Percentiles rank a stretch among this genome's conserved stretches.
Conservation (phyloP, 1,284 basidiomycete genomes). For the Ganoderma boninense region DNA sequence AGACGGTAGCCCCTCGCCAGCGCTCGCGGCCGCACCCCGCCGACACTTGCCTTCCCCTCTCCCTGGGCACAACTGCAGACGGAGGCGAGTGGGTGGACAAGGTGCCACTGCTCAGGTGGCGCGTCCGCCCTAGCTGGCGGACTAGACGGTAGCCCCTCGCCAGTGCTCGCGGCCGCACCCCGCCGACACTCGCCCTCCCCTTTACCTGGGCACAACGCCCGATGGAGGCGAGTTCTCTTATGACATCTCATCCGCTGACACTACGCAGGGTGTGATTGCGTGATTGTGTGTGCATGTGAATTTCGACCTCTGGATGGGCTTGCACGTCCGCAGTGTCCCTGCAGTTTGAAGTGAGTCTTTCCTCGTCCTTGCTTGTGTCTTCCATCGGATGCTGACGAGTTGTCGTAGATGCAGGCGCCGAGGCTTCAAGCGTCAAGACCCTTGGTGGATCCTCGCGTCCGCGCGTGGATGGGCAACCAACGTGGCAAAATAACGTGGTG, state of each 20-base stretch:
- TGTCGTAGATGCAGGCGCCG: no score
- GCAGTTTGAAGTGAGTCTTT: not conserved
- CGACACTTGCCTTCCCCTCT: no score
- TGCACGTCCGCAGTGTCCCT: not conserved
- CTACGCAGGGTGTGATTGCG: no score
- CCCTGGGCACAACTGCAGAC: no score
- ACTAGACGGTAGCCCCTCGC: not conserved
- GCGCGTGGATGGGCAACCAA: not conserved
- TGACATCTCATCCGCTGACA: not conserved
- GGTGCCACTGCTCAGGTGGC: no score
- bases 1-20: no score
- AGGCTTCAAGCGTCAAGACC: no score
- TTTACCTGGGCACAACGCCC: not conserved
- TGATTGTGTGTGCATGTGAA: no score
- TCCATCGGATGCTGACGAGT: not conserved
- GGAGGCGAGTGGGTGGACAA: no score
- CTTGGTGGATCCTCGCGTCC: not conserved
- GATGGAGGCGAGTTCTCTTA: not conserved
- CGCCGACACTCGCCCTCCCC: not conserved
- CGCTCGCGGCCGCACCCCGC: no score
- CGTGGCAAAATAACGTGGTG: slow-evolving; percentile 5
- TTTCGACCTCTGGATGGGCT: not conserved
- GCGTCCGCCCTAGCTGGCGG: not conserved
- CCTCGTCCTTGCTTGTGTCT: not conserved
- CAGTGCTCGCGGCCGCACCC: not conserved